Conservation (phyloP, 2,329 filamentous ascomycete species). For the Sclerotinia spermophila region DNA sequence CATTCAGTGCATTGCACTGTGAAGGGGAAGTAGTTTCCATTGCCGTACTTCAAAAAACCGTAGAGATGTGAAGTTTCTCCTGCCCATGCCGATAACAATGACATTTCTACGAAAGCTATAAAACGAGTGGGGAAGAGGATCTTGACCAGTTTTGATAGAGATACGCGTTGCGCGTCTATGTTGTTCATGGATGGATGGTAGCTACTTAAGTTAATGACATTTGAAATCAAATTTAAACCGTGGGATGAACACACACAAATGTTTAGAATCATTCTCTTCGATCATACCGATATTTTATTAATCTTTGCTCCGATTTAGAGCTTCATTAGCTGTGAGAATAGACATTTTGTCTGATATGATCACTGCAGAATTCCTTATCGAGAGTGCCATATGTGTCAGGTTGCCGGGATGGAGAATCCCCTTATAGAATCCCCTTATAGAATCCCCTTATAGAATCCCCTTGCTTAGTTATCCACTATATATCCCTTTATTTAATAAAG, state of each 20-base stretch:
- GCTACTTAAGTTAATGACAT: background rate
- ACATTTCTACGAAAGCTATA: background rate
- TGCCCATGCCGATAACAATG: background rate
- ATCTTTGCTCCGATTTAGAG: background rate
- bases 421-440: too few relatives aligned
- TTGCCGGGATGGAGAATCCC: too few relatives aligned
- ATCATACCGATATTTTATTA: background rate
- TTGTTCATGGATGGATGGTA: background rate
- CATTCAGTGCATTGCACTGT: conserved; percentile 35
- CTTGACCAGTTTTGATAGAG: background rate
- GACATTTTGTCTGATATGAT: background rate
- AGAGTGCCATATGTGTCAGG: background rate
- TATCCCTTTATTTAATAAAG: too few relatives aligned
- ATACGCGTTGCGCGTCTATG: background rate
- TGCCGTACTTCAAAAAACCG: background rate
- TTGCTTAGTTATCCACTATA: too few relatives aligned
- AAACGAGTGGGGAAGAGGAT: background rate
- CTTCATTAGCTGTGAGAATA: background rate
- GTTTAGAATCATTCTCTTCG: background rate
- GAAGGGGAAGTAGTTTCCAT: conserved; percentile 9
- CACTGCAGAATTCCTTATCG: background rate
- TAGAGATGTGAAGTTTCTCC: background rate
- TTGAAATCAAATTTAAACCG: background rate
- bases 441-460: too few relatives aligned
- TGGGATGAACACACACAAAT: background rate